phyloP scores from a whole-genome alignment of 768 basidiomycete species.

The Tephrocybe sp. region DNA sequence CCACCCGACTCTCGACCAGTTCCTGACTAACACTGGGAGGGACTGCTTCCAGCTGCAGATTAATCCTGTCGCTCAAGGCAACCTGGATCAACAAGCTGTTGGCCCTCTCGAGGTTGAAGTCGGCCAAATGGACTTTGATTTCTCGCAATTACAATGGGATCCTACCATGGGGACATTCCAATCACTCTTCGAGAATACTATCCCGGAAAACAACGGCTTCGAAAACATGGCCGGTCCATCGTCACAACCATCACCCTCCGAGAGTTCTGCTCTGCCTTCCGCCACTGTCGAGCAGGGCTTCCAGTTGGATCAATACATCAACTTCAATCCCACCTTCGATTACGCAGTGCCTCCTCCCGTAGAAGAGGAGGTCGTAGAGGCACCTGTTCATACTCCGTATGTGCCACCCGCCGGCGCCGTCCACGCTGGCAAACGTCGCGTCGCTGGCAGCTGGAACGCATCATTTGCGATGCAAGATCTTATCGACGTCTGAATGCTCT shows the following conservation, averaged over 20 bases:
- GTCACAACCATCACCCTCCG: constrained; percentile 2
- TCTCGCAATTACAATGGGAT: constrained; percentile 7
- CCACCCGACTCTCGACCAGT: constrained; percentile 12
- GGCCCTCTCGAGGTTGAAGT: constrained; percentile 17
- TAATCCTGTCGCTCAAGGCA: constrained; percentile 4
- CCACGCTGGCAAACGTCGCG: constrained; percentile 50
- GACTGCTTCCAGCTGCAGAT: constrained; percentile 18
- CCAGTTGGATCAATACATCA: constrained; percentile 34
- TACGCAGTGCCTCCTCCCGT: constrained; percentile 11
- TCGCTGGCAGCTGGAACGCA: constrained; percentile 50
- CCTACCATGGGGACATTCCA: constrained; percentile 4
- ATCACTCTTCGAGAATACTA: constrained; percentile 2
- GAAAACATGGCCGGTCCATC: constrained; percentile 14
- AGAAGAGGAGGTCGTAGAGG: constrained; percentile 16
- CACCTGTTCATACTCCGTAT: constrained; percentile 34
- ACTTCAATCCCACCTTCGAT: constrained; percentile 22
- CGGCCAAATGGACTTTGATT: constrained; percentile 13
- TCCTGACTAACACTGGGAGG: constrained; percentile 11
- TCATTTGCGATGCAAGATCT: constrained; percentile 20
- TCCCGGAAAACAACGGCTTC: not conserved
- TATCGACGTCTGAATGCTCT: constrained; percentile 23
- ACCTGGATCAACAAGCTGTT: constrained; percentile 4
- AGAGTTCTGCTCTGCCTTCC: constrained; percentile 2
- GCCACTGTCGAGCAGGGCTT: constrained; percentile 10
- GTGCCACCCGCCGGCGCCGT: constrained; percentile 56